phyloP scores from a whole-genome alignment of 495 filamentous ascomycete genomes.

The Talaromyces liani region DNA sequence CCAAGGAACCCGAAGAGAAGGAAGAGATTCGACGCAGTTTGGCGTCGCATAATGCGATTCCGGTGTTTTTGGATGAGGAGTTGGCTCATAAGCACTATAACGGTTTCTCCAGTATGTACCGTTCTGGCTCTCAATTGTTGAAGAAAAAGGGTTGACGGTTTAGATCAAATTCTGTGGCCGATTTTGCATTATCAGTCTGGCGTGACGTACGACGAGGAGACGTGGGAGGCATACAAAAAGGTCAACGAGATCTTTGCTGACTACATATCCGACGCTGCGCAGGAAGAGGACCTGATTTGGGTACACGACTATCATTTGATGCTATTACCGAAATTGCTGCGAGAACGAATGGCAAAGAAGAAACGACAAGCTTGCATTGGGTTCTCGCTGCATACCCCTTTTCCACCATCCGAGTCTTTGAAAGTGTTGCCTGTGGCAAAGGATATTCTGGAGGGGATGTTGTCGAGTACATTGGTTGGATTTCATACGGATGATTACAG shows the following conservation, averaged over 20 bases:
- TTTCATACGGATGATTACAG: constrained; percentile 97
- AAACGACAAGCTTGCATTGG: constrained; percentile 77
- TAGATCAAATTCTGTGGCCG: constrained; percentile 92
- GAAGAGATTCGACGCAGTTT: constrained; percentile 37
- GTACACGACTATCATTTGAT: constrained; percentile 96
- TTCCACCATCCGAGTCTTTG: constrained; percentile 89
- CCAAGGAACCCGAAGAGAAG: constrained; percentile 28
- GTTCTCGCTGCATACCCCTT: constrained; percentile 92
- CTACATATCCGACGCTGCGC: constrained; percentile 60
- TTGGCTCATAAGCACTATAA: constrained; percentile 54
- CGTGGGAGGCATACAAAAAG: constrained; percentile 80
- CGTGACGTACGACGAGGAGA: constrained; percentile 78
- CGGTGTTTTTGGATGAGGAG: constrained; percentile 46
- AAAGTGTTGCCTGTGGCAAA: constrained; percentile 82
- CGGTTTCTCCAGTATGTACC: constrained; percentile 45
- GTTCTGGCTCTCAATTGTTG: background rate
- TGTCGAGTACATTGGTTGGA: constrained; percentile 81
- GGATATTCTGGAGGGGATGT: constrained; percentile 67
- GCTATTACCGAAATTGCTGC: constrained; percentile 79
- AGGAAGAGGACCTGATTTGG: constrained; percentile 82
- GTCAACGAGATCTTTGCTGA: constrained; percentile 85
- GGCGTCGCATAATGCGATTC: constrained; percentile 42
- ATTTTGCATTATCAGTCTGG: constrained; percentile 94
- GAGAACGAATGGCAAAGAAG: constrained; percentile 63
- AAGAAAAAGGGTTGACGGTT: constrained; percentile 1